These are phyloP conservation scores for Aspergillus latus DNA, from an alignment of 2,329 filamentous ascomycete genomes.

Conservation along the genomic window DNA sequence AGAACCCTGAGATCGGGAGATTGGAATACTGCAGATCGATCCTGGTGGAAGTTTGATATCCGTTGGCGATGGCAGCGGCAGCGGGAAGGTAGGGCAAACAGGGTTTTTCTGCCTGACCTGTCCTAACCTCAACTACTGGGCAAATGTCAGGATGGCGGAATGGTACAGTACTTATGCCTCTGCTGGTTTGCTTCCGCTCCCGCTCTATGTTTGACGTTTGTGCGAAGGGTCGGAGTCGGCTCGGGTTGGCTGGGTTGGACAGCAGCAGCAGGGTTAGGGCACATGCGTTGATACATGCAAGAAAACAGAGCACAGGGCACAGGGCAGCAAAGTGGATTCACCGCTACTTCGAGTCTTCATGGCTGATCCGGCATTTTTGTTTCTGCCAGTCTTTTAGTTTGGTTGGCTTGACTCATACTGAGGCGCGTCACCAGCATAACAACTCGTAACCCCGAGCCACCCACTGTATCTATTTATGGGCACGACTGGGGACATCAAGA, in stretches of 20 bases:
- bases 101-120: not conserved
- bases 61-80: no score
- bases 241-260: not conserved
- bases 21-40: slow-evolving; percentile 1
- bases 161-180: not conserved
- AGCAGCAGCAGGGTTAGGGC: slow-evolving; percentile 3
- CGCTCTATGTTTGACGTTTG: not conserved
- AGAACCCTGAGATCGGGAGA: not conserved
- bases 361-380: not conserved
- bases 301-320: not conserved
- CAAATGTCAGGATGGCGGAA: not conserved
- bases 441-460: not conserved
- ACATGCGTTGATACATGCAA: slow-evolving; percentile 5
- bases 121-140: not conserved
- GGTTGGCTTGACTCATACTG: not conserved
- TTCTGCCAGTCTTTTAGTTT: not conserved
- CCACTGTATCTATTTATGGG: not conserved
- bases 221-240: not conserved
- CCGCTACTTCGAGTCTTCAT: not conserved
- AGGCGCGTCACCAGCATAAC: not conserved
- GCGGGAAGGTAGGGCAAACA: not conserved
- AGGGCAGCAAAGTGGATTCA: not conserved
- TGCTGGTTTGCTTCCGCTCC: not conserved
- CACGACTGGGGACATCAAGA: not conserved
- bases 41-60: slow-evolving; percentile 7